Conservation (phyloP, 148 eudicot species). For the Fagopyrum tataricum region DNA sequence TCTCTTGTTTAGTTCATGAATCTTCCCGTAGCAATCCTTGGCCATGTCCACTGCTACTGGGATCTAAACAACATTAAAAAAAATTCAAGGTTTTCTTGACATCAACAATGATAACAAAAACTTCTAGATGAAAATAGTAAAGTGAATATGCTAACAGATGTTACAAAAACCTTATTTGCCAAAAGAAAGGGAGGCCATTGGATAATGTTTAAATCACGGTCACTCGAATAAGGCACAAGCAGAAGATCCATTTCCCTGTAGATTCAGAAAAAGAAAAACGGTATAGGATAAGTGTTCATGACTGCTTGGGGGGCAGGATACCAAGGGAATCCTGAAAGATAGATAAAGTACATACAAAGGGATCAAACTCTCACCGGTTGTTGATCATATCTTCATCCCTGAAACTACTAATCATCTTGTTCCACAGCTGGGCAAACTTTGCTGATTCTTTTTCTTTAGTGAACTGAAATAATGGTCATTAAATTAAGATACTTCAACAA, state of each 20-base stretch:
- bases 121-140: not conserved
- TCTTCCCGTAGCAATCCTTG: constrained; percentile 47
- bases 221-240: constrained; percentile 60
- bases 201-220: constrained; percentile 43
- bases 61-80: constrained; percentile 26
- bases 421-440: constrained; percentile 67
- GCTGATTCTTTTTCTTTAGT: constrained; percentile 47
- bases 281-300: not conserved
- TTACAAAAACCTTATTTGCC: constrained; percentile 54
- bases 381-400: constrained; percentile 65
- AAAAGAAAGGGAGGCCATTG: constrained; percentile 75
- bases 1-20: constrained; percentile 47
- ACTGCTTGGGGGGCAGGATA: not conserved
- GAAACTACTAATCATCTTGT: constrained; percentile 52
- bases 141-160: not conserved
- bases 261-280: not conserved
- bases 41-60: constrained; percentile 78
- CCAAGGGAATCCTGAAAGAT: not conserved
- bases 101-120: not conserved
- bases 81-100: not conserved
- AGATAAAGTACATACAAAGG: not conserved
- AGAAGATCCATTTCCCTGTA: constrained; percentile 51
- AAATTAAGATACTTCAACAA: constrained; percentile 1
- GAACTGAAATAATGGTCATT: constrained; percentile 23
- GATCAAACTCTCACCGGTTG: constrained; percentile 27